Conservation (phyloP, 75 land plant genomes). For the Azolla pinnata region DNA sequence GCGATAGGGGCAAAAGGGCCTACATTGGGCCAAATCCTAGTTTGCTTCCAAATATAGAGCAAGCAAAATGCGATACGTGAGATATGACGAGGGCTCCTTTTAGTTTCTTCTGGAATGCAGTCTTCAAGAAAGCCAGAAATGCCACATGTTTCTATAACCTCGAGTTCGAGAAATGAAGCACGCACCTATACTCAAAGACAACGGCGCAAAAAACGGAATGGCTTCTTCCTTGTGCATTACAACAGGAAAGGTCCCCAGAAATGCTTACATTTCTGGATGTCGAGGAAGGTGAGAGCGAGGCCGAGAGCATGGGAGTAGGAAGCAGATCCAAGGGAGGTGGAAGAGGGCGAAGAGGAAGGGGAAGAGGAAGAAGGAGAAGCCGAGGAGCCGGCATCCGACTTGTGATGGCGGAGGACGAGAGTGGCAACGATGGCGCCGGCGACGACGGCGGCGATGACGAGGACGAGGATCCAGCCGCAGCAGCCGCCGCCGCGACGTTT, state of each 20-base stretch:
- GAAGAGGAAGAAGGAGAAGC: no score
- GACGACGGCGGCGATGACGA: constrained; percentile 33
- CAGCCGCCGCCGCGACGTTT: no score
- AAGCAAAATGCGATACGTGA: no score
- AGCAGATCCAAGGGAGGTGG: constrained; percentile 19
- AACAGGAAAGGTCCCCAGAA: background rate
- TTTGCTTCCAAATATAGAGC: no score
- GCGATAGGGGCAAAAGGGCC: no score
- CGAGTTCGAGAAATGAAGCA: constrained; percentile 2
- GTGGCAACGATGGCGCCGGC: constrained; percentile 19
- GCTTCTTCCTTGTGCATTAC: background rate
- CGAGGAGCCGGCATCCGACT: background rate
- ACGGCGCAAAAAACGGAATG: background rate
- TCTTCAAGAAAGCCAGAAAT: no score
- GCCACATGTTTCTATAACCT: background rate
- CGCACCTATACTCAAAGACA: background rate
- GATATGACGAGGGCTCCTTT: no score
- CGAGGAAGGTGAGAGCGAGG: constrained; percentile 54
- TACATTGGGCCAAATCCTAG: no score
- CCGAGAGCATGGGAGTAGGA: constrained; percentile 55
- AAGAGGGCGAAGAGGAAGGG: background rate
- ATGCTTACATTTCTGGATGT: constrained; percentile 62
- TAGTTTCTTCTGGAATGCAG: no score
- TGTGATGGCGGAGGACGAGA: constrained; percentile 9
- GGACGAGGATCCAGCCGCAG: no score